Evolutionary conservation across 495 filamentous ascomycete genomes (phyloP).

Genomic region (Rusavskia elegans): DNA sequence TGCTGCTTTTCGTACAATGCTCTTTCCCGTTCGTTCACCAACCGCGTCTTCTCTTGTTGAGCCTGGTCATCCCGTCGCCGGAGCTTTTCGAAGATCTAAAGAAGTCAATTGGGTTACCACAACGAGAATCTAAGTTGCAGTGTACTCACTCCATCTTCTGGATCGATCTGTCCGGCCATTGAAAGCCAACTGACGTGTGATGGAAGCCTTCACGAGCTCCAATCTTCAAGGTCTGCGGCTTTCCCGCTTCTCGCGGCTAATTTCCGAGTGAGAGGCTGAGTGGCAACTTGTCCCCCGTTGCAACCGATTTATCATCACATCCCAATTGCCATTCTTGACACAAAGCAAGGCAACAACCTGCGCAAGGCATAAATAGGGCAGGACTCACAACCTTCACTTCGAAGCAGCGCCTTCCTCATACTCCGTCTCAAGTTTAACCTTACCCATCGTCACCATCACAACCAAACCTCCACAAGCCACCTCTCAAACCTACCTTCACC

Average conservation of each 20-base stretch:
- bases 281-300: too few relatives aligned
- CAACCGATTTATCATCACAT: too few relatives aligned
- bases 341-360: constrained; percentile 44
- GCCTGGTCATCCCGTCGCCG: constrained; percentile 43
- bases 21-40: constrained; percentile 43
- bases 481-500: background rate
- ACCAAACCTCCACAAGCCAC: too few relatives aligned
- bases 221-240: background rate
- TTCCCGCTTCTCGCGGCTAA: background rate
- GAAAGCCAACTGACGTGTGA: background rate
- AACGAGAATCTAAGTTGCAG: background rate
- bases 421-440: too few relatives aligned
- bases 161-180: constrained; percentile 34
- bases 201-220: background rate
- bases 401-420: too few relatives aligned
- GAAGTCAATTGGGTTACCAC: background rate
- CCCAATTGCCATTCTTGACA: background rate
- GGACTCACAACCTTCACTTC: constrained; percentile 25
- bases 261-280: background rate
- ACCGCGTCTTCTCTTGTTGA: constrained; percentile 43
- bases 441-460: background rate
- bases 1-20: constrained; percentile 53
- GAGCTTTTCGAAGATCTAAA: constrained; percentile 49
- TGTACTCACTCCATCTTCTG: constrained; percentile 33
- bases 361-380: constrained; percentile 67